Evolutionary conservation across 1,139 yeast species (phyloP).

Genomic region (Zhuliangozyma blackwelliae): DNA sequence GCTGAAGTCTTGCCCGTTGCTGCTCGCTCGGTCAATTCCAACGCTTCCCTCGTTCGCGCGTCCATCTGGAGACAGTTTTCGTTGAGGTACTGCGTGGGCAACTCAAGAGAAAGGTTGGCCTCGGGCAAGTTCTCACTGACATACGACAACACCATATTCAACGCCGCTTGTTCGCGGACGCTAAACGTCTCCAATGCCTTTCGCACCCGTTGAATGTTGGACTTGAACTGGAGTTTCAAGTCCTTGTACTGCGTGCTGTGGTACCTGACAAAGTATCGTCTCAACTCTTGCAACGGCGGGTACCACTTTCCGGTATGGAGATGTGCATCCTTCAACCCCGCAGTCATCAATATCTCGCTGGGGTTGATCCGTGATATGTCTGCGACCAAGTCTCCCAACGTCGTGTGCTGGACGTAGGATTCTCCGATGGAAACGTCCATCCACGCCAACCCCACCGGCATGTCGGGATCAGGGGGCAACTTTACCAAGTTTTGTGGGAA

Average conservation of each 20-base stretch:
- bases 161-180: constrained; percentile 37
- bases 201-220: constrained; percentile 51
- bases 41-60: constrained; percentile 72
- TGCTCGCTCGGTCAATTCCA: constrained; percentile 60
- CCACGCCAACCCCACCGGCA: constrained; percentile 75
- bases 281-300: constrained; percentile 56
- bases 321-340: constrained; percentile 25
- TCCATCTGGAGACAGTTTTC: constrained; percentile 70
- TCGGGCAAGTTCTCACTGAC: constrained; percentile 41
- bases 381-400: constrained; percentile 48
- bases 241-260: constrained; percentile 35
- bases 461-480: constrained; percentile 42
- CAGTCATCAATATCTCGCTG: constrained; percentile 55
- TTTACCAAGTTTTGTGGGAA: constrained; percentile 48
- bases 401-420: constrained; percentile 62
- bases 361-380: constrained; percentile 67
- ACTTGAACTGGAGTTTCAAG: constrained; percentile 32
- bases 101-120: constrained; percentile 30
- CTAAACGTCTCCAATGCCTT: constrained; percentile 55
- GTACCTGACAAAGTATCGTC: constrained; percentile 56
- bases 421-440: constrained; percentile 83
- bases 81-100: constrained; percentile 39
- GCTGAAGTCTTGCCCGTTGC: constrained; percentile 52
- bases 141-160: constrained; percentile 42
- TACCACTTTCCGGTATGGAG: constrained; percentile 50